phyloP scores from a whole-genome alignment of 345 rosid species.

The Carallia brachiata region DNA sequence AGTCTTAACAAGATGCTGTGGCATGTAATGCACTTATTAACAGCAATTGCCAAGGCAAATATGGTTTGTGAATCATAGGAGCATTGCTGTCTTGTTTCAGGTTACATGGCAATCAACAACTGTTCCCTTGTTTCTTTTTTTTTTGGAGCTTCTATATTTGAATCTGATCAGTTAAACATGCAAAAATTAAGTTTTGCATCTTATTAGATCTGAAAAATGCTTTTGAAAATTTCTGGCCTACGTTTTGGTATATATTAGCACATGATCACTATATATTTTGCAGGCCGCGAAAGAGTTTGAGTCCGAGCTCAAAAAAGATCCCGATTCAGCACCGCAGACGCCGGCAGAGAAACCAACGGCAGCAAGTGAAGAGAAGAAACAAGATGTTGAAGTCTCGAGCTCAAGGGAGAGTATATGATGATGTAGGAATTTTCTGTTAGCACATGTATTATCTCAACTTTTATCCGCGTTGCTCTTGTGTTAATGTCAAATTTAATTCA shows the following conservation, averaged over 20 bases:
- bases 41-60: neutral
- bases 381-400: slow-evolving; percentile 48
- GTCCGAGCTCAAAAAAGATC: slow-evolving; percentile 84
- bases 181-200: neutral
- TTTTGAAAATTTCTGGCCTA: neutral
- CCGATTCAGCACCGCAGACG: slow-evolving; percentile 42
- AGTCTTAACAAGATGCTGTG: neutral
- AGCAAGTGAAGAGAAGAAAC: slow-evolving; percentile 46
- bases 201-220: neutral
- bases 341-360: slow-evolving; percentile 39
- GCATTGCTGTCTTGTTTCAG: neutral
- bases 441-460: neutral
- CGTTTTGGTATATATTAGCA: neutral
- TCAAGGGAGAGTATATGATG: slow-evolving; percentile 70
- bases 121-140: no score
- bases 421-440: slow-evolving; percentile 19
- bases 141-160: neutral
- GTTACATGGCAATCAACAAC: no score
- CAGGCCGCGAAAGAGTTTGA: slow-evolving; percentile 98
- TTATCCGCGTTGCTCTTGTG: slow-evolving; percentile 8
- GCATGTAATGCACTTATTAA: neutral
- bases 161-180: neutral
- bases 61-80: neutral
- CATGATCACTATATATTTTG: slow-evolving; percentile 15
- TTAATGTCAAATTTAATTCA: slow-evolving; percentile 14